phyloP scores from a whole-genome alignment of 306 rosid genomes.

The Inga leiocalycina region DNA sequence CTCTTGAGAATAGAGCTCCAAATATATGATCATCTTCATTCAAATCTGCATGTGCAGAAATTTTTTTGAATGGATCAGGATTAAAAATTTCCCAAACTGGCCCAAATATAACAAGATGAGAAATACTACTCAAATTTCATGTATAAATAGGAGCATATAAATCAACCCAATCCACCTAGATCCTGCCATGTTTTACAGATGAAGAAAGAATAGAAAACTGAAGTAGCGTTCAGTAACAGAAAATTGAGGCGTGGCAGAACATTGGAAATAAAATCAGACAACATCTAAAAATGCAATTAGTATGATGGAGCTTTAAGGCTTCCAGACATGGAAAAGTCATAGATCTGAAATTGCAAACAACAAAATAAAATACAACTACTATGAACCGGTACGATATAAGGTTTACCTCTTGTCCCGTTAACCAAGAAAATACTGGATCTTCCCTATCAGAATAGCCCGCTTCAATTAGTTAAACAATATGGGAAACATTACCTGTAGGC shows the following conservation, averaged over 20 bases:
- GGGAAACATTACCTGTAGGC: background rate
- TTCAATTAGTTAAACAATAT: slow-evolving; percentile 1
- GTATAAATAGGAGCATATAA: slow-evolving; percentile 1
- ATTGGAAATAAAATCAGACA: background rate
- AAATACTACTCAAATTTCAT: background rate
- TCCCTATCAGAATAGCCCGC: background rate
- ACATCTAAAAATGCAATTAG: slow-evolving; percentile 3
- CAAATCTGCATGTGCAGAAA: slow-evolving; percentile 48
- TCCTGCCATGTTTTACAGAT: background rate
- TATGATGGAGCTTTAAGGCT: background rate
- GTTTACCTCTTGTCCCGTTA: background rate
- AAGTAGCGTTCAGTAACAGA: background rate
- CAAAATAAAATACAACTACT: background rate
- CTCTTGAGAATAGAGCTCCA: slow-evolving; percentile 44
- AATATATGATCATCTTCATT: slow-evolving; percentile 50
- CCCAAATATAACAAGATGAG: background rate
- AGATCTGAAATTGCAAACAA: background rate
- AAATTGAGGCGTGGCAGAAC: background rate
- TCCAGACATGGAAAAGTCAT: background rate
- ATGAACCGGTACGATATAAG: background rate
- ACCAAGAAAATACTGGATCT: background rate
- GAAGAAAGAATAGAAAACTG: background rate
- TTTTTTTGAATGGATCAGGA: background rate
- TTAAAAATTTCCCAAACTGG: slow-evolving; percentile 3
- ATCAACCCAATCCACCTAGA: background rate